Percentiles rank a stretch among this genome's conserved stretches.
phyloP scores from a whole-genome alignment of 2,329 filamentous ascomycete genomes.

The Rhexocercosporidium sp. region DNA sequence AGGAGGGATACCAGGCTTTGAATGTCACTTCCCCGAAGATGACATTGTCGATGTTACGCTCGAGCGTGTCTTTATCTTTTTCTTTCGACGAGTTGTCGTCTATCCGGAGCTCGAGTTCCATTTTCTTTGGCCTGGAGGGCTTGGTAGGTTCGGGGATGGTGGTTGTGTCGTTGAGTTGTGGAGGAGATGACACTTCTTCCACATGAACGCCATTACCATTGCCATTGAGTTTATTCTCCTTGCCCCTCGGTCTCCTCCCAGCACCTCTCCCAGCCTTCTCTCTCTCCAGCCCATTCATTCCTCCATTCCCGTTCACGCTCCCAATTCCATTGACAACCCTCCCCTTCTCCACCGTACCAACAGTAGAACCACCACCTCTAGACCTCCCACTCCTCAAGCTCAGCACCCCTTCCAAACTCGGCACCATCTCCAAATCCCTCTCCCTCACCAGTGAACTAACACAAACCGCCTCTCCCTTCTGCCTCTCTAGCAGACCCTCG shows the following conservation, averaged over 20 bases:
- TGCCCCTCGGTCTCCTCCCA: not conserved
- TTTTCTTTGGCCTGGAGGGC: not conserved
- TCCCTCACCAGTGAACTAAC: conserved; percentile 13
- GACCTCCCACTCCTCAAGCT: conserved; percentile 14
- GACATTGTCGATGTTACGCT: conserved; percentile 85
- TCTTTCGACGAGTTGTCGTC: not conserved
- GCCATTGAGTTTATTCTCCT: not conserved
- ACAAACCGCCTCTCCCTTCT: conserved; percentile 12
- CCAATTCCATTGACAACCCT: not conserved
- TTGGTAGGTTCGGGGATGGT: not conserved
- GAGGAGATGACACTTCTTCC: not conserved
- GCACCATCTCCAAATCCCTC: conserved; percentile 19
- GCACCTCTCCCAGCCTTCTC: not conserved
- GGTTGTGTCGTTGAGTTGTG: not conserved
- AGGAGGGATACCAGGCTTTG: conserved; percentile 90
- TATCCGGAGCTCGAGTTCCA: conserved; percentile 15
- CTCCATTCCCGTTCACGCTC: not conserved
- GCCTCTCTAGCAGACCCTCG: conserved; percentile 2
- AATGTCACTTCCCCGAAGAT: conserved; percentile 85
- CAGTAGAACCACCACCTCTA: not conserved
- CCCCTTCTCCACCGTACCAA: not conserved
- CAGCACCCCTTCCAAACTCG: conserved; percentile 15
- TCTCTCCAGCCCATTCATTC: not conserved
- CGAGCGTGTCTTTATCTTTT: conserved; percentile 39
- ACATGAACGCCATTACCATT: not conserved